Base-by-base conservation (phyloP, 2,329 filamentous ascomycete species). In the Trichoderma afroharzianum region DNA sequence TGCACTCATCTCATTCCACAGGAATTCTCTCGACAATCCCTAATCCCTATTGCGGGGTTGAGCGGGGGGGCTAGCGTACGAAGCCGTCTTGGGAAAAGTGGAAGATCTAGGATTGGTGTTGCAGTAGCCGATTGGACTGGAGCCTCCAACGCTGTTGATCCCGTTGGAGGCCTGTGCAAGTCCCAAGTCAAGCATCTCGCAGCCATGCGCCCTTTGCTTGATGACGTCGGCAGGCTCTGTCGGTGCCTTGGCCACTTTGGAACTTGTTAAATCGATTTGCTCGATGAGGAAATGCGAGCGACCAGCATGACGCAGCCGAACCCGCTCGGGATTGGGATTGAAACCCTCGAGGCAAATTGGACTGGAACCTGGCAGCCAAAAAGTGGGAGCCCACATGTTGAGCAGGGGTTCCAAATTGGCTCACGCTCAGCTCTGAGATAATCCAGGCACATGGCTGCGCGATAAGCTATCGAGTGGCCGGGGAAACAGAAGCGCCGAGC, bases 1-100 rank as follows among this genome's bases (percentile, higher is more conserved):
- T 36, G 63, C 63, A 26, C 62, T 32, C 43, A 28, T 33, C 62
- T 32, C 43, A 28, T 33, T 53, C 30, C 30, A 21, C 28, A 28
- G 21, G 43, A 32, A 33, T 32, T 43, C 47, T 21, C 28, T 64
- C 28, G 43, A 66, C 32, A 67, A 39, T 33, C 30, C 30, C 39
- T 43, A 26, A 67, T 67, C 63, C 63, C 63, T 67, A 58, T 67
- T 67, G 63, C 63, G 63, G 63, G 53, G 63, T 24, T 43, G 24
- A 30, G 14, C 57, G 63, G 53, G 26, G n/a, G 5, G 33, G n/a
- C 50, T 67, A 67, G 63, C 53, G 63, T 43, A 15, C 63, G 33
- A 39, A 57, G 63, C 63, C 50, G 63, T 67, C 50, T 26, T 67
- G 50, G 53, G 63, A 64, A 63, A 64, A 64, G 62, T 64, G 62